Percentiles rank a stretch among this genome's conserved stretches.
These are phyloP conservation scores for Phytophthora hibernalis DNA, from an alignment of 352 stramenopile species.

Conservation along the genomic window DNA sequence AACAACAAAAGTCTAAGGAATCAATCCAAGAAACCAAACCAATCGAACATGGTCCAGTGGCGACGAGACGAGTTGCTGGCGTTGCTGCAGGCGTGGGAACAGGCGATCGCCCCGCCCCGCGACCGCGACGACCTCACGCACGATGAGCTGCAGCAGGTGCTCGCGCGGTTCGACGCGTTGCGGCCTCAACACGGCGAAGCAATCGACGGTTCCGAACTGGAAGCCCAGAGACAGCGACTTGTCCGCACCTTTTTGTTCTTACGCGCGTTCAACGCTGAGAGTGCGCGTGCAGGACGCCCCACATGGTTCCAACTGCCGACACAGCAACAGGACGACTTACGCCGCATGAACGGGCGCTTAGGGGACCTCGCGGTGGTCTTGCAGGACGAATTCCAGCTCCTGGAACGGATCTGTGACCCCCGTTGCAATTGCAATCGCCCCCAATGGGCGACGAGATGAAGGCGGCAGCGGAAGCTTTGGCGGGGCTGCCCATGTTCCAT, in stretches of 20 bases:
- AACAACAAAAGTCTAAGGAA: not conserved
- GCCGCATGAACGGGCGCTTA: slow-evolving; percentile 31
- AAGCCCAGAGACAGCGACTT: slow-evolving; percentile 41
- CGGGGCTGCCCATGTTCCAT: slow-evolving; percentile 41
- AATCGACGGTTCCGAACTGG: slow-evolving; percentile 29
- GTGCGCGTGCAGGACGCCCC: slow-evolving; percentile 7
- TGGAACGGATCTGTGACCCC: slow-evolving; percentile 30
- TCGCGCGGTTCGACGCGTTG: slow-evolving; percentile 27
- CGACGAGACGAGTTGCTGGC: slow-evolving; percentile 39
- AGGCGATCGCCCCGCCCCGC: slow-evolving; percentile 28
- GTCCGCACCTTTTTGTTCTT: slow-evolving; percentile 40
- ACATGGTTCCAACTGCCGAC: slow-evolving; percentile 40
- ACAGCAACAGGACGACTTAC: slow-evolving; percentile 31
- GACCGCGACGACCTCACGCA: slow-evolving; percentile 36
- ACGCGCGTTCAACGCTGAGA: slow-evolving; percentile 32
- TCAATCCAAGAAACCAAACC: not conserved
- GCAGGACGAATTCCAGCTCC: slow-evolving; percentile 28
- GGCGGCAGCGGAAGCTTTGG: slow-evolving; percentile 40
- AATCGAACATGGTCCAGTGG: slow-evolving; percentile 34
- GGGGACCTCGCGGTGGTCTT: slow-evolving; percentile 31
- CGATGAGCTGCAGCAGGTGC: slow-evolving; percentile 27
- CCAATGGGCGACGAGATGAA: slow-evolving; percentile 43
- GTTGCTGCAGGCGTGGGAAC: slow-evolving; percentile 44
- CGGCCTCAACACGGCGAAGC: slow-evolving; percentile 22
- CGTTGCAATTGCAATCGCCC: not conserved